A percentile compares a stretch with the other conserved stretches of the same genome.
Conservation (phyloP, 192 early-diverging fungal genomes). For the Chytriomyces sp. region DNA sequence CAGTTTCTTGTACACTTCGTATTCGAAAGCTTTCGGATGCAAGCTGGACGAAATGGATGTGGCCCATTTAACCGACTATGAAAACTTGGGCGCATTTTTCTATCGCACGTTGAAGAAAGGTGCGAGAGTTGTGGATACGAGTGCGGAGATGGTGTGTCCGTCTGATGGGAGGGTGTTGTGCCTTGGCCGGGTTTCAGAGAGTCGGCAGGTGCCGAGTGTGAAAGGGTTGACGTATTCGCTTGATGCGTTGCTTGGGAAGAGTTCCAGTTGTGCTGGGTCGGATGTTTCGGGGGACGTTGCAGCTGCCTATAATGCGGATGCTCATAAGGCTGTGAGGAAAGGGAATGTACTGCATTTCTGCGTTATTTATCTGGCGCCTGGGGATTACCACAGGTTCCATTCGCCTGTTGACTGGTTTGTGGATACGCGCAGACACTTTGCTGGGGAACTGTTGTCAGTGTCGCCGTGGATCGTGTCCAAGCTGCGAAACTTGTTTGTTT, state of each 20-base stretch:
- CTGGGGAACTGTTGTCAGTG: constrained; percentile 93
- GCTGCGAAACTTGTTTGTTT: constrained; percentile 88
- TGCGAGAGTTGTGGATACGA: constrained; percentile 72
- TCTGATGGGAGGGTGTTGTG: constrained; percentile 90
- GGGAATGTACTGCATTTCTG: constrained; percentile 85
- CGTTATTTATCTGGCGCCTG: constrained; percentile 96
- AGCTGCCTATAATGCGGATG: not conserved
- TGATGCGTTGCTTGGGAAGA: constrained; percentile 81
- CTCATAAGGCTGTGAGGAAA: constrained; percentile 14
- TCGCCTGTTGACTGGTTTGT: constrained; percentile 96
- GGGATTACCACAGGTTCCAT: constrained; percentile 99
- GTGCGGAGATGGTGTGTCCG: constrained; percentile 76
- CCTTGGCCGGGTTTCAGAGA: constrained; percentile 80
- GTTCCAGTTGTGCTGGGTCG: constrained; percentile 23
- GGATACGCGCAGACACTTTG: constrained; percentile 88
- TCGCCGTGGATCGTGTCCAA: constrained; percentile 87
- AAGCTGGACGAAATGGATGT: constrained; percentile 94
- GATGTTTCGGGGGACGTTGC: not conserved
- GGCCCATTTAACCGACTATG: constrained; percentile 76
- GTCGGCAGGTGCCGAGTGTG: constrained; percentile 84
- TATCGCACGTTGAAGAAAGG: constrained; percentile 85
- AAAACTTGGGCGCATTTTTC: constrained; percentile 90
- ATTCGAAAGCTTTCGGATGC: constrained; percentile 87
- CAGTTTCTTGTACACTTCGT: constrained; percentile 73
- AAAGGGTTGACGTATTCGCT: constrained; percentile 93